Conservation (phyloP, 2,329 filamentous ascomycete genomes). For the Penicillium sp. region DNA sequence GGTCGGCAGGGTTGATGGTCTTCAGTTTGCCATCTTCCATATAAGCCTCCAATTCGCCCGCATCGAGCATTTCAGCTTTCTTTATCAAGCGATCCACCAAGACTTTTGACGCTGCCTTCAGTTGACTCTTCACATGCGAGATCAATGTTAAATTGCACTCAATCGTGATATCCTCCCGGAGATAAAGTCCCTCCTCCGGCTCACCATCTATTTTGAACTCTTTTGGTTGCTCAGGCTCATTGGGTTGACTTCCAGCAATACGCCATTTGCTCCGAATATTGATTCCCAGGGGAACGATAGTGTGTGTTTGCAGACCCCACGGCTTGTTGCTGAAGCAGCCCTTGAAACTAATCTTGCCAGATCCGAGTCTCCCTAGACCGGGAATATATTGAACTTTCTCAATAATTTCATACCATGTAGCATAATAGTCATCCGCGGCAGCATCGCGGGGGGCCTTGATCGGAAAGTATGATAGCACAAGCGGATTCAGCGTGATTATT, state of each 20-base stretch:
- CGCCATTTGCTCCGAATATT: constrained; percentile 80
- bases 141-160: constrained; percentile 77
- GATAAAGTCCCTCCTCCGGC: constrained; percentile 72
- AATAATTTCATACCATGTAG: constrained; percentile 77
- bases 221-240: constrained; percentile 67
- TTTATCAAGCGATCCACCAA: constrained; percentile 69
- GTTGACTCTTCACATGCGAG: constrained; percentile 78
- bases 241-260: constrained; percentile 71
- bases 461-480: constrained; percentile 72
- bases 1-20: constrained; percentile 25
- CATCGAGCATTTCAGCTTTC: constrained; percentile 51
- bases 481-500: constrained; percentile 88
- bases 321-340: constrained; percentile 78
- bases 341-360: constrained; percentile 74
- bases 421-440: constrained; percentile 70
- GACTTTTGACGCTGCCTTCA: constrained; percentile 73
- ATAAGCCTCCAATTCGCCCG: constrained; percentile 23
- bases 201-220: constrained; percentile 67
- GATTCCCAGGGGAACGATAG: constrained; percentile 79
- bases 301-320: constrained; percentile 77
- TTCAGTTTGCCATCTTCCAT: constrained; percentile 25
- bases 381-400: constrained; percentile 78
- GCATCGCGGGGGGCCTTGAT: constrained; percentile 71
- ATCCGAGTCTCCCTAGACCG: constrained; percentile 58
- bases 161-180: constrained; percentile 86